These are phyloP conservation scores for Talaromyces pinophilus DNA, from an alignment of 2,329 filamentous ascomycete species.

Conservation along the genomic window DNA sequence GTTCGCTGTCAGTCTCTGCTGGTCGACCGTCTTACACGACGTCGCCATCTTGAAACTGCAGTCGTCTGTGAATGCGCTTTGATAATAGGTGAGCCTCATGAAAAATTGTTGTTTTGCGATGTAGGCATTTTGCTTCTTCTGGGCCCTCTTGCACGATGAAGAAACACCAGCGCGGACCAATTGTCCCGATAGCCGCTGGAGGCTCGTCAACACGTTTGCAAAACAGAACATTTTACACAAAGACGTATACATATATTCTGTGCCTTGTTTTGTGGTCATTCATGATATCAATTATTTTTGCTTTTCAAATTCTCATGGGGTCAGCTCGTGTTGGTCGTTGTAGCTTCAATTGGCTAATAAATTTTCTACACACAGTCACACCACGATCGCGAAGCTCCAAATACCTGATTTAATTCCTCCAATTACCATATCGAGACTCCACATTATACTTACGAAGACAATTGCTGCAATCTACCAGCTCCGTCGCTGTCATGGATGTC, in stretches of 20 bases:
- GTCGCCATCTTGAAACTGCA: conserved; percentile 25
- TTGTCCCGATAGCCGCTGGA: conserved; percentile 12
- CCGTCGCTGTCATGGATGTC: conserved; percentile 40
- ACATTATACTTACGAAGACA: neutral
- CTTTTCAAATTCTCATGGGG: too few species aligned
- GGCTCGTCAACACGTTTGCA: conserved; percentile 10
- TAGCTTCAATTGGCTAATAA: conserved; percentile 7
- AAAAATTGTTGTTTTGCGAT: conserved; percentile 19
- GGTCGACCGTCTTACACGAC: conserved; percentile 5
- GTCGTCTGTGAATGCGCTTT: conserved; percentile 40
- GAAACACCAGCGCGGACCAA: conserved; percentile 12
- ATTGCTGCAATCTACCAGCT: neutral
- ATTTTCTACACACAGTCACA: neutral
- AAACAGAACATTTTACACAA: neutral
- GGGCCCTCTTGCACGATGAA: neutral
- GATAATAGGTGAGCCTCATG: conserved; percentile 39
- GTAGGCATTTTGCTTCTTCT: neutral
- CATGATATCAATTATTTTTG: neutral
- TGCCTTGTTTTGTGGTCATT: neutral
- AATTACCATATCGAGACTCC: neutral
- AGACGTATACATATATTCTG: neutral
- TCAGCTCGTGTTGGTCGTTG: neutral
- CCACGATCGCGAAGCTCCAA: neutral
- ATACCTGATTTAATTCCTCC: neutral
- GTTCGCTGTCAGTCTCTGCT: conserved; percentile 20